Evolutionary conservation across 2,329 filamentous ascomycete species (phyloP), one percentile per base, ranked within the genome.

Genomic region (Xylariales sp.): DNA sequence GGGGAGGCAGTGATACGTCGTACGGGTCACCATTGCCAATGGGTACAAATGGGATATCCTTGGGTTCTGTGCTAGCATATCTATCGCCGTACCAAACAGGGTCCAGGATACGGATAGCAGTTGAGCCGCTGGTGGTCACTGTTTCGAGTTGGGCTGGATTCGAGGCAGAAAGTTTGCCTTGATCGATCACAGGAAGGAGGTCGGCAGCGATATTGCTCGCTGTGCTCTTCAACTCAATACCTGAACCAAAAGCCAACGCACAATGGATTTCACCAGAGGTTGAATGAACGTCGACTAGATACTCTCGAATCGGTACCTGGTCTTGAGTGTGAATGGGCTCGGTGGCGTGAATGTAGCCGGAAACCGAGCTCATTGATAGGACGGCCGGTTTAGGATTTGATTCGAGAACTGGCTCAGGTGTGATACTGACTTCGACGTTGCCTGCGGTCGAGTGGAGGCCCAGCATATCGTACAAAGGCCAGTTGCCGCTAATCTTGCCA

Each of bases 391-490:
- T 57, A 6, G 64, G 62, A 5, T 48, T 35, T n/a, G 58, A 48
- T 6, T 57, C 47, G 28, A 63, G 55, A n/a, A 51, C 64, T 1
- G 59, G 54, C 48, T 71, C 60, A 5, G 70, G 70, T 10, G 56
- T 58, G 40, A 78, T 56, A 24, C 59, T 61, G 3, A 63, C 59
- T 12, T 44, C 44, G 42, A 77, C 56, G 39, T 60, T 50, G 34
- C 74, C 75, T 0, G 73, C 70, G 0, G 60, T 59, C 6, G 69
- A 65, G 14, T 57, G 49, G n/a, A 77, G 54, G 14, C 60, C 57
- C 10, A 79, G 63, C 21, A 65, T 55, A 50, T 76, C 70, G 52
- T 69, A 71, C 1, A 78, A 59, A 1, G 74, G 71, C 61, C 71
- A 77, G 54, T 63, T 66, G 21, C 75, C 75, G 11, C 45, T 44